phyloP scores from a whole-genome alignment of 345 rosid genomes.

The Aurinia saxatilis region DNA sequence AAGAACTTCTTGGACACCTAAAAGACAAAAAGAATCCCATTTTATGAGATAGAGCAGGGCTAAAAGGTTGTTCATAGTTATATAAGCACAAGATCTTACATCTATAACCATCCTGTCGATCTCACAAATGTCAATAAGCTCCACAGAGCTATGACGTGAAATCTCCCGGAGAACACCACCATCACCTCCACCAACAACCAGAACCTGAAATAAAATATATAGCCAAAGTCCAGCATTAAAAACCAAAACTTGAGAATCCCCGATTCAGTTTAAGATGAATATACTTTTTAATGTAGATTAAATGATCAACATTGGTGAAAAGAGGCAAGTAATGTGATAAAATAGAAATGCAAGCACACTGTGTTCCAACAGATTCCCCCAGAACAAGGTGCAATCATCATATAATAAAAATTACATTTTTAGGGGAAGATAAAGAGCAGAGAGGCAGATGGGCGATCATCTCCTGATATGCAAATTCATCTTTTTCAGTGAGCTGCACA shows the following conservation, averaged over 20 bases:
- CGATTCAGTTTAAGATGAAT: neutral
- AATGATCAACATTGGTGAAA: neutral
- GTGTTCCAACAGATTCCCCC: neutral
- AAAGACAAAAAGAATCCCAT: conserved; percentile 1
- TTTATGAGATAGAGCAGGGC: neutral
- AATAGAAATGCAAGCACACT: conserved; percentile 1
- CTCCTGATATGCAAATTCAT: conserved; percentile 98
- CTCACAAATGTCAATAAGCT: conserved; percentile 90
- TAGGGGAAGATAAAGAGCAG: conserved; percentile 80
- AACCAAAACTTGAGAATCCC: neutral
- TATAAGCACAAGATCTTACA: conserved; percentile 41
- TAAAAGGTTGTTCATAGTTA: neutral
- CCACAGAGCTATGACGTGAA: conserved; percentile 82
- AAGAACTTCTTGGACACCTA: conserved; percentile 80
- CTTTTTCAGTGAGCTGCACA: conserved; percentile 91
- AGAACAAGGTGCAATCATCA: no score
- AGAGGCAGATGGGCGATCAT: conserved; percentile 98
- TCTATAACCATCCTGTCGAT: conserved; percentile 95
- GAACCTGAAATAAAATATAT: conserved; percentile 41
- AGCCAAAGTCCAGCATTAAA: neutral
- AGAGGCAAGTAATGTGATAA: no score
- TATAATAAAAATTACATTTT: conserved; percentile 49
- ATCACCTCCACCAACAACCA: conserved; percentile 99
- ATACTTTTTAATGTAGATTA: neutral
- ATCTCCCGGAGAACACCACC: conserved; percentile 95